phyloP scores from a whole-genome alignment of 2,329 filamentous ascomycete species.

The Pseudogymnoascus sp. region DNA sequence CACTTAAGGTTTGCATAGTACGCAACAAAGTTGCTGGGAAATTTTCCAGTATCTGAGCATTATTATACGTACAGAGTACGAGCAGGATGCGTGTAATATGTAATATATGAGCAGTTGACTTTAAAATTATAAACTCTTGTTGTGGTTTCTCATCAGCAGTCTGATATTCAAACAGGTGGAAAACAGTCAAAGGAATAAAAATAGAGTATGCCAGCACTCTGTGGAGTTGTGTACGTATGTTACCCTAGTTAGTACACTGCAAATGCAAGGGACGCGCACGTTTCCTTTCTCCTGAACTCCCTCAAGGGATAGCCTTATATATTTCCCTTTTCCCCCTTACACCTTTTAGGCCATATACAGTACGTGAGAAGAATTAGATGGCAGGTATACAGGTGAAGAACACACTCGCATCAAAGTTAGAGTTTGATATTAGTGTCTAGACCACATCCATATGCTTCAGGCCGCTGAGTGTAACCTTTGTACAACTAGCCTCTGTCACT shows the following conservation, averaged over 20 bases:
- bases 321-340: background rate
- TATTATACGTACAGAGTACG: too few species aligned
- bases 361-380: background rate
- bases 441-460: background rate
- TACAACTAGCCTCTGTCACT: background rate
- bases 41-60: background rate
- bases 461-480: background rate
- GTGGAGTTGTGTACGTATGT: background rate
- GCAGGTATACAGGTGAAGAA: background rate
- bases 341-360: background rate
- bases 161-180: background rate
- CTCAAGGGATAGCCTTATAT: background rate
- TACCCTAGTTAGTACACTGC: background rate
- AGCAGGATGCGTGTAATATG: too few species aligned
- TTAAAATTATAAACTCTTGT: background rate
- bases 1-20: constrained; percentile 2
- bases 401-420: background rate
- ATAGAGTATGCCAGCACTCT: background rate
- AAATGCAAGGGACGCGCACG: background rate
- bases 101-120: background rate
- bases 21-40: background rate
- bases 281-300: background rate
- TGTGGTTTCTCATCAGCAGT: background rate
- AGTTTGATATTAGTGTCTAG: background rate
- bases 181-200: background rate